A percentile compares a stretch with the other conserved stretches of the same genome.
Conservation (phyloP, 2,329 filamentous ascomycete species). For the Biscogniauxia marginata region DNA sequence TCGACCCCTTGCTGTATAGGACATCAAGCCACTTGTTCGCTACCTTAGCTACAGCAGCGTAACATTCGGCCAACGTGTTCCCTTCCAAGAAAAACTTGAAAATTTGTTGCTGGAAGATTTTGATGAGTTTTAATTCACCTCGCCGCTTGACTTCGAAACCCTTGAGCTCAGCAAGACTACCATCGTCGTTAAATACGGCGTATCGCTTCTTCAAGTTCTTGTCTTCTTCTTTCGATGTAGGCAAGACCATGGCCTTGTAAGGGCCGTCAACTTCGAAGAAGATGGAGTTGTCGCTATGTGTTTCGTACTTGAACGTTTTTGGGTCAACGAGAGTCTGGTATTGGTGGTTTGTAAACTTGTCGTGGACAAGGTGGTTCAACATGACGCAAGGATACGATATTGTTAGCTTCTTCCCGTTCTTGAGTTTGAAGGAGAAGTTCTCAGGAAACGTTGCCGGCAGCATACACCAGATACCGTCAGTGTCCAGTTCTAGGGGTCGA, state of each 20-base stretch:
- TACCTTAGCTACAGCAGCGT: slow-evolving; percentile 86
- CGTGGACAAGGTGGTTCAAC: slow-evolving; percentile 97
- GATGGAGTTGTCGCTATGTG: slow-evolving; percentile 97
- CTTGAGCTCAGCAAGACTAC: slow-evolving; percentile 90
- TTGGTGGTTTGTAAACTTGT: slow-evolving; percentile 92
- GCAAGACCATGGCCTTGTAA: slow-evolving; percentile 95
- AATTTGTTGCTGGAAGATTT: slow-evolving; percentile 98
- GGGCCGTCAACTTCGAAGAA: slow-evolving; percentile 99
- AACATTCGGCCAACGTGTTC: slow-evolving; percentile 81
- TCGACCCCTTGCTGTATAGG: slow-evolving; percentile 81
- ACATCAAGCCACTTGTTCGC: slow-evolving; percentile 98
- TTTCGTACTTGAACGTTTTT: slow-evolving; percentile 84
- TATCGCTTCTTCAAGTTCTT: slow-evolving; percentile 99
- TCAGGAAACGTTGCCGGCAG: slow-evolving; percentile 93
- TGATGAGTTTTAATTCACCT: slow-evolving; percentile 98
- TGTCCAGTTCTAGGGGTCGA: slow-evolving; percentile 89
- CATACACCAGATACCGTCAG: slow-evolving; percentile 99
- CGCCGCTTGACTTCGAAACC: slow-evolving; percentile 97
- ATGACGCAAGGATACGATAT: slow-evolving; percentile 99
- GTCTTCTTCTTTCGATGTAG: slow-evolving; percentile 97
- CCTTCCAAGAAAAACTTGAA: slow-evolving; percentile 99
- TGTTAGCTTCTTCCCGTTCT: slow-evolving; percentile 92
- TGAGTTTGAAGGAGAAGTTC: slow-evolving; percentile 91
- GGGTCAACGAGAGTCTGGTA: slow-evolving; percentile 87
- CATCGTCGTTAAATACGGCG: slow-evolving; percentile 97